Evolutionary conservation across 371 early-diverging fungal species (phyloP).

Genomic region (Dinochytrium kinnereticum): DNA sequence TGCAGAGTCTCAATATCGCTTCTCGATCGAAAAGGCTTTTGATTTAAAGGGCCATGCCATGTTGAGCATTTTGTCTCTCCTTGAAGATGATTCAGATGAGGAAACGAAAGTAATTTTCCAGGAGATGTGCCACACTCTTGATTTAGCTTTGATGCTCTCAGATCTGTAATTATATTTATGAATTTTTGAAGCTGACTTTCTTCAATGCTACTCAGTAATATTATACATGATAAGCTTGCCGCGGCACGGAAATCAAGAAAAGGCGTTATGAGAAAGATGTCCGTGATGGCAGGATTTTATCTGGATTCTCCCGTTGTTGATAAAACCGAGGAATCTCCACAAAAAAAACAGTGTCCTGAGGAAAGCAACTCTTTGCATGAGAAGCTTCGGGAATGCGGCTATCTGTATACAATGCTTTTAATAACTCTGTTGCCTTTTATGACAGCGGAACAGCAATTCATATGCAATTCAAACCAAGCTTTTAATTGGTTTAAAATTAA

Average conservation of each 20-base stretch:
- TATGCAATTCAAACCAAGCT: conserved; percentile 46
- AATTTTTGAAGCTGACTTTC: not conserved
- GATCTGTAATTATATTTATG: conserved; percentile 30
- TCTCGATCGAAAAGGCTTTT: conserved; percentile 38
- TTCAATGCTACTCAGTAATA: not conserved
- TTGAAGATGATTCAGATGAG: conserved; percentile 60
- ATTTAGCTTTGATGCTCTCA: conserved; percentile 41
- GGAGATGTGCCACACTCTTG: conserved; percentile 56
- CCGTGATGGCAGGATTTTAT: not conserved
- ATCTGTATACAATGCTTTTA: conserved; percentile 38
- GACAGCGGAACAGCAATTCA: conserved; percentile 15
- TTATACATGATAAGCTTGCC: not conserved
- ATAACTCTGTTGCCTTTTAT: conserved; percentile 35
- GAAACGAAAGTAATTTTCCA: conserved; percentile 56
- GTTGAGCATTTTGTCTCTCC: conserved; percentile 55
- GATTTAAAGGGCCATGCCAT: conserved; percentile 60
- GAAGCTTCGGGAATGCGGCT: conserved; percentile 19
- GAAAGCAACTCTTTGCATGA: not conserved
- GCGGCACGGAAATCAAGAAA: not conserved
- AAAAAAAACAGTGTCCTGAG: not conserved
- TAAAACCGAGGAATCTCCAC: not conserved
- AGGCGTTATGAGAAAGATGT: not conserved
- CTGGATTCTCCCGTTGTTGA: not conserved
- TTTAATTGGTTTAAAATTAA: conserved; percentile 56
- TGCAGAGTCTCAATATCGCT: conserved; percentile 33